Base-by-base conservation (phyloP, 2,329 filamentous ascomycete genomes). In the Taxawa tesnikishii region DNA sequence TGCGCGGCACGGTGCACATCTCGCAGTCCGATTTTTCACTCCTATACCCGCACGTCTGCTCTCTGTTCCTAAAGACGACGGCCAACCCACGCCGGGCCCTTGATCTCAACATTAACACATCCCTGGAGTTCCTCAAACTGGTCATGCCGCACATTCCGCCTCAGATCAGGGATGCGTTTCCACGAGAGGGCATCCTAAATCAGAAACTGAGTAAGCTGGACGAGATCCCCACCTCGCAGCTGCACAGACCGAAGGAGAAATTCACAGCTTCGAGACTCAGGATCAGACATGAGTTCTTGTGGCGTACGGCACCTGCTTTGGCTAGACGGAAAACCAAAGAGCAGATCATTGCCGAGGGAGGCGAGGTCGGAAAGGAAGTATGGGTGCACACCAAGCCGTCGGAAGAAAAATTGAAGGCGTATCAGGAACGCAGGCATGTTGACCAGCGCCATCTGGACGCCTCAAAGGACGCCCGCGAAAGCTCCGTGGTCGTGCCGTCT, bases 11-110 rank as follows among this genome's bases (percentile, higher is more conserved):
- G 1, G 70, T 79, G 2, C 75, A 81, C 46, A 59, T 80, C 17
- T 71, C 68, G 4, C 75, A 79, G 47, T 74, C 70, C 2, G 75
- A 81, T 51, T 80, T 80, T 45, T 68, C 70, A 2, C 54, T 80
- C 2, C 54, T 81, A 12, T 81, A 79, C 44, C 70, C 67, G 4
- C 62, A 65, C 25, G 58, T 73, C 42, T 68, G 70, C 47, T 68
- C 69, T 2, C 48, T 73, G 6, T 53, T 78, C 10, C 58, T 75
- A 39, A 80, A 80, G 49, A 70, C 68, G 31, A 69, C 74, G 10
- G 68, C 75, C n/a, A 65, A 79, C 43, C 73, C 75, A 0, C 55
- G 65, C 29, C 62, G 75, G 33, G 75, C 74, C 3, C 63, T 79
- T 15, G 69, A 75, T 45, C 57, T 81, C 23, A 79, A 77, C 27